Evolutionary conservation across 2,329 filamentous ascomycete species (phyloP).

Genomic region (Colletotrichum costaricense): DNA sequence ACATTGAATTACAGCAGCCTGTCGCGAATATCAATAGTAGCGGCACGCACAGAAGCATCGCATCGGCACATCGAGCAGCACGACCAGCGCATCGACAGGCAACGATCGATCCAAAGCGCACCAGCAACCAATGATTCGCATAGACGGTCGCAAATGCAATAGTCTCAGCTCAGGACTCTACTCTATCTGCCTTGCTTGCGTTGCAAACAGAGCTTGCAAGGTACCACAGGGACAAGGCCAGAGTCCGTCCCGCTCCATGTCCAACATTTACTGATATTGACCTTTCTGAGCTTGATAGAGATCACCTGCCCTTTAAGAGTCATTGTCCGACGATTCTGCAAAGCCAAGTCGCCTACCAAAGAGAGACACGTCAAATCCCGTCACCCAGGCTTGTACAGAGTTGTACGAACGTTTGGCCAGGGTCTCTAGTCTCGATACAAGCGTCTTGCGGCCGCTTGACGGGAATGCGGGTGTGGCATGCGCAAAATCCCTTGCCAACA

Average conservation of each 20-base stretch:
- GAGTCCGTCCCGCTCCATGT: too few relatives aligned
- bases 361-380: not conserved
- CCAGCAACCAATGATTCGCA: not conserved
- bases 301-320: not conserved
- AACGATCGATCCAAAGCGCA: not conserved
- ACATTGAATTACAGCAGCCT: not conserved
- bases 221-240: not conserved
- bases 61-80: not conserved
- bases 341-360: not conserved
- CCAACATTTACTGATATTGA: not conserved
- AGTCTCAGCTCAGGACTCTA: not conserved
- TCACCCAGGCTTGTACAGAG: not conserved
- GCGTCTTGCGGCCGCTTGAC: not conserved
- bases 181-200: not conserved
- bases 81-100: not conserved
- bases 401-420: not conserved
- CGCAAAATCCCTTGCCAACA: not conserved
- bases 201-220: not conserved
- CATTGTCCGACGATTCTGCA: not conserved
- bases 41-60: not conserved
- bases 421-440: conserved; percentile 5
- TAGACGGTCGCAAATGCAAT: not conserved
- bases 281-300: not conserved
- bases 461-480: conserved; percentile 15
- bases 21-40: not conserved